Evolutionary conservation across 306 rosid genomes (phyloP).

Genomic region (Astragalus membranaceus): DNA sequence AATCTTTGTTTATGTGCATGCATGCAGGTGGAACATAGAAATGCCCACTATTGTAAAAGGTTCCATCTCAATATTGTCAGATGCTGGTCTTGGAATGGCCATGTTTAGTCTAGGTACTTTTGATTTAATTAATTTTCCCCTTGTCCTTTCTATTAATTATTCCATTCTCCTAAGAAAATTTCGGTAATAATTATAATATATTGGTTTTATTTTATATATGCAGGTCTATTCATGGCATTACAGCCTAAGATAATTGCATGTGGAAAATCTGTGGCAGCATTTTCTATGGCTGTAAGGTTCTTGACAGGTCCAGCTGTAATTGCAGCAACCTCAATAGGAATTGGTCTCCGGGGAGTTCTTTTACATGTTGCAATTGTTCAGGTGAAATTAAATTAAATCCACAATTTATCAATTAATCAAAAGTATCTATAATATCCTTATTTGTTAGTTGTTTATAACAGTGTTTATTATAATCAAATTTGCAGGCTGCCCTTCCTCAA

Average conservation of each 20-base stretch:
- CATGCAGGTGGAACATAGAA: constrained; percentile 61
- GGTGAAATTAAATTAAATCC: constrained; percentile 23
- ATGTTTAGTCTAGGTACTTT: constrained; percentile 83
- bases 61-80: constrained; percentile 75
- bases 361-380: constrained; percentile 84
- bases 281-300: constrained; percentile 93
- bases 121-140: background rate
- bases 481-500: constrained; percentile 91
- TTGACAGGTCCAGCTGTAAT: constrained; percentile 86
- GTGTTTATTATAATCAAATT: background rate
- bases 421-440: background rate
- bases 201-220: background rate
- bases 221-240: constrained; percentile 90
- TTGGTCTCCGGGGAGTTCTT: constrained; percentile 75
- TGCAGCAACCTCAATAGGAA: constrained; percentile 72
- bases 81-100: constrained; percentile 94
- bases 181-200: background rate
- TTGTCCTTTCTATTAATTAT: background rate
- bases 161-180: background rate
- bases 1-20: background rate
- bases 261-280: constrained; percentile 82
- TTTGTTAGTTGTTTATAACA: background rate
- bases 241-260: constrained; percentile 86
- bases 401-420: background rate
- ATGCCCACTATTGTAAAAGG: constrained; percentile 81